These are phyloP conservation scores for Pyrenula aspistea DNA, from an alignment of 495 filamentous ascomycete genomes.

Conservation along the genomic window DNA sequence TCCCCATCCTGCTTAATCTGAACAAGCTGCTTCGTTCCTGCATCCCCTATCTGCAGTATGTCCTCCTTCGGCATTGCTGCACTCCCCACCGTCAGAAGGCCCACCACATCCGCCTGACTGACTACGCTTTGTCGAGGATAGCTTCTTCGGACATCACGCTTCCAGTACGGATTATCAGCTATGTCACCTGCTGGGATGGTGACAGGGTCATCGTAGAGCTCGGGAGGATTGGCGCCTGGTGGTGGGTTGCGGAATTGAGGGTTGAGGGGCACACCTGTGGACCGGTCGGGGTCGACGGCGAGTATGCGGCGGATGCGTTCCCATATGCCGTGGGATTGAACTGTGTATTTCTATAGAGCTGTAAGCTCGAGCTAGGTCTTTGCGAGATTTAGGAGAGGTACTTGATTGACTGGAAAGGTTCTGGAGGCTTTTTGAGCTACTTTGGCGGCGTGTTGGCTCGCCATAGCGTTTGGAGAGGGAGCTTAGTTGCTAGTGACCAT, in stretches of 20 bases:
- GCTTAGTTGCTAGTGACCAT: too few species aligned
- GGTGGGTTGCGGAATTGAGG: constrained; percentile 82
- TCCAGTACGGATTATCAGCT: constrained; percentile 97
- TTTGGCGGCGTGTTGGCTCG: not conserved
- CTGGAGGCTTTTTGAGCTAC: not conserved
- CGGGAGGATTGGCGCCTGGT: constrained; percentile 67
- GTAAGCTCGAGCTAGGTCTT: not conserved
- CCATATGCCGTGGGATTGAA: constrained; percentile 86
- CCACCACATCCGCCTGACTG: constrained; percentile 73
- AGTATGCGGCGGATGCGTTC: constrained; percentile 65
- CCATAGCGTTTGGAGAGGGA: too few species aligned
- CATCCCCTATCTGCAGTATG: constrained; percentile 65
- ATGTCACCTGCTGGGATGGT: constrained; percentile 88
- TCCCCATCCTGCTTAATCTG: constrained; percentile 68
- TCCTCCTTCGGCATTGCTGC: constrained; percentile 69
- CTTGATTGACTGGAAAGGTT: not conserved
- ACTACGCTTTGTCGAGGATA: constrained; percentile 79
- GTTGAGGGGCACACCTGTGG: constrained; percentile 84
- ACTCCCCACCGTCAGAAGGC: constrained; percentile 75
- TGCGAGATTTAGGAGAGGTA: not conserved
- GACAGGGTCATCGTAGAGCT: constrained; percentile 76
- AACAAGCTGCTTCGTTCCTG: constrained; percentile 67
- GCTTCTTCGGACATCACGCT: constrained; percentile 73
- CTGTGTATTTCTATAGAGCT: constrained; percentile 79
- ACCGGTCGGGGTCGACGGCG: constrained; percentile 79